These are phyloP conservation scores for Trypanosoma vivax DNA, from an alignment of 208 protist genomes.

Conservation along the genomic window DNA sequence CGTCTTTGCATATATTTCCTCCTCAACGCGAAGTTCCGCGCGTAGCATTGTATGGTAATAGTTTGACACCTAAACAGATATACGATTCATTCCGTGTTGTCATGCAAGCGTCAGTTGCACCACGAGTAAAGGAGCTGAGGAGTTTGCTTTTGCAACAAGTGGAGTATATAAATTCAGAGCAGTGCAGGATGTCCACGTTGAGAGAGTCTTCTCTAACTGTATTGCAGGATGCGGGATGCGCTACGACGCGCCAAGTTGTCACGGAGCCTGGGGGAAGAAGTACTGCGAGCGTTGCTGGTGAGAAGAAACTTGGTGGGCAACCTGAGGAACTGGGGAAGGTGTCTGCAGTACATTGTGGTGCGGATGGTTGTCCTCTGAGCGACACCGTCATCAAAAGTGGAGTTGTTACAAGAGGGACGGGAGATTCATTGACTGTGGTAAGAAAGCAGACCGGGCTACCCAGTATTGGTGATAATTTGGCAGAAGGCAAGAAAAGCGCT, in stretches of 20 bases:
- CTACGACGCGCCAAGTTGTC: not conserved
- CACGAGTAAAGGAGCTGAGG: constrained; percentile 1
- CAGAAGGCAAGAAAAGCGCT: too few species aligned
- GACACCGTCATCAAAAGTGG: too few species aligned
- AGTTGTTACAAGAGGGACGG: too few species aligned
- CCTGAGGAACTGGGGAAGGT: too few species aligned
- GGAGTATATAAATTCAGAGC: constrained; percentile 10
- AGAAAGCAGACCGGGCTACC: too few species aligned
- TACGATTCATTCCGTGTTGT: constrained; percentile 17
- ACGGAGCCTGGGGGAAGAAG: too few species aligned
- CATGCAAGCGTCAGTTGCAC: constrained; percentile 2
- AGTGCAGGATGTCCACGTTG: not conserved
- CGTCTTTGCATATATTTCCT: constrained; percentile 50
- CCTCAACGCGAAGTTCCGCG: constrained; percentile 11
- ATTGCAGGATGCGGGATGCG: not conserved
- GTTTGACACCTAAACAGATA: constrained; percentile 33
- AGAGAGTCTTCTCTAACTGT: not conserved
- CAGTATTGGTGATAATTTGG: too few species aligned
- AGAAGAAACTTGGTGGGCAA: too few species aligned
- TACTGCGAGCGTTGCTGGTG: too few species aligned
- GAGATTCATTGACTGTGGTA: too few species aligned
- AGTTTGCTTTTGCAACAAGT: constrained; percentile 28
- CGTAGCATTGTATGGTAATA: constrained; percentile 22
- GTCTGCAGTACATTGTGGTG: too few species aligned
- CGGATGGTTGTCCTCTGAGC: too few species aligned